phyloP scores from a whole-genome alignment of 139 green algal genomes.

The Klebsormidium nitens region DNA sequence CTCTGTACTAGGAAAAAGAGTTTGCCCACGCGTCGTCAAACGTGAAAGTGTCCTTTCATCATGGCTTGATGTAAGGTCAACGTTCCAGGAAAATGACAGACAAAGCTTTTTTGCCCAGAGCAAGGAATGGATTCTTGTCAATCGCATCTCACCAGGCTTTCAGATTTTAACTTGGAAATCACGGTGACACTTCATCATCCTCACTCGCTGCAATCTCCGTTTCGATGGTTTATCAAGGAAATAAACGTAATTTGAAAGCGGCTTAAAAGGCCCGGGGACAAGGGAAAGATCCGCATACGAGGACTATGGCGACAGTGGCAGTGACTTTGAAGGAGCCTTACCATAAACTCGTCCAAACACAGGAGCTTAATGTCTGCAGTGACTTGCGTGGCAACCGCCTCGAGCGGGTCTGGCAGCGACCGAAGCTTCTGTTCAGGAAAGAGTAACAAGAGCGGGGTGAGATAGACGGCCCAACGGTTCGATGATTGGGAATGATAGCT shows the following conservation, averaged over 20 bases:
- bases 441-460: neutral
- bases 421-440: conserved; percentile 27
- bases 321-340: neutral
- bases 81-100: neutral
- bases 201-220: too few relatives aligned
- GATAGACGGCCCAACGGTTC: neutral
- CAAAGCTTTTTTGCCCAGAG: neutral
- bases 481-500: too few relatives aligned
- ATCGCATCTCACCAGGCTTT: too few relatives aligned
- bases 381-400: conserved; percentile 63
- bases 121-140: too few relatives aligned
- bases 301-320: neutral
- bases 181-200: too few relatives aligned
- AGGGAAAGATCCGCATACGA: neutral
- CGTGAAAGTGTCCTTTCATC: too few relatives aligned
- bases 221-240: too few relatives aligned
- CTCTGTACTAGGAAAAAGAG: too few relatives aligned
- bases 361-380: conserved; percentile 55
- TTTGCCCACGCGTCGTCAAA: too few relatives aligned
- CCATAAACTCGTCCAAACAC: conserved; percentile 95
- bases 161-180: too few relatives aligned
- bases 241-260: neutral
- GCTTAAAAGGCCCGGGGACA: neutral
- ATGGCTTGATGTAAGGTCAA: too few relatives aligned
- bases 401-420: conserved; percentile 57